Percentiles rank a stretch among this genome's conserved stretches.
Conservation (phyloP, 495 filamentous ascomycete genomes). For the Neurospora intermedia region DNA sequence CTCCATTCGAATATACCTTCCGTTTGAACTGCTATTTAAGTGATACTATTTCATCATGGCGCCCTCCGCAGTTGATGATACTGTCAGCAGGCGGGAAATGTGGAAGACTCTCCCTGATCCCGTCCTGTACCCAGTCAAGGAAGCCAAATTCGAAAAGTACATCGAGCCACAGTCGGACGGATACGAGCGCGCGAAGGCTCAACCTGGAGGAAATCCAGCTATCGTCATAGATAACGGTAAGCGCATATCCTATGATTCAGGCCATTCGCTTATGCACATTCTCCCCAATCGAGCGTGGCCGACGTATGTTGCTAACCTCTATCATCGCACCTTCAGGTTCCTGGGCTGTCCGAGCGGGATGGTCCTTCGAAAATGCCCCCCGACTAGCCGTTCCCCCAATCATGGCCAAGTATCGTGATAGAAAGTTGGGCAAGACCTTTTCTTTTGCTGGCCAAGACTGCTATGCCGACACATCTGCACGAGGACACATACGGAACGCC, state of each 20-base stretch:
- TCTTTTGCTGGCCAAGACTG: constrained; percentile 86
- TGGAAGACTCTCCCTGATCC: constrained; percentile 35
- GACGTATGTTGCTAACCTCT: background rate
- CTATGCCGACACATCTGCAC: constrained; percentile 84
- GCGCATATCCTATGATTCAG: background rate
- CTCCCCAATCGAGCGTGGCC: background rate
- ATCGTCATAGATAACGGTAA: constrained; percentile 98
- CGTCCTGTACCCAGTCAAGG: constrained; percentile 44
- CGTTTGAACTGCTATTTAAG: background rate
- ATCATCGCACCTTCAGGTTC: constrained; percentile 48
- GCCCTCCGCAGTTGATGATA: constrained; percentile 31
- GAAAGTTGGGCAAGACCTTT: constrained; percentile 79
- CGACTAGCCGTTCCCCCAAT: constrained; percentile 74
- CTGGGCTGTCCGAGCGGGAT: constrained; percentile 79
- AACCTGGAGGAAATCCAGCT: constrained; percentile 40
- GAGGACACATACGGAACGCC: constrained; percentile 78
- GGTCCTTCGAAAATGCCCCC: constrained; percentile 78
- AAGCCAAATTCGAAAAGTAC: constrained; percentile 70
- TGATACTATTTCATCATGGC: constrained; percentile 25
- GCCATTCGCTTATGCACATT: background rate
- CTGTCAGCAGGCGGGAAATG: constrained; percentile 20
- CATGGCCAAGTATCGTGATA: constrained; percentile 86
- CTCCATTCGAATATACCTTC: background rate
- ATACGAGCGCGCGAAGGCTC: constrained; percentile 47
- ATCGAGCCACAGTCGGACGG: constrained; percentile 57